Percentiles rank a stretch among this genome's conserved stretches.
Evolutionary conservation across 2,329 filamentous ascomycete species (phyloP).

Genomic region (Aspergillus intermedius): DNA sequence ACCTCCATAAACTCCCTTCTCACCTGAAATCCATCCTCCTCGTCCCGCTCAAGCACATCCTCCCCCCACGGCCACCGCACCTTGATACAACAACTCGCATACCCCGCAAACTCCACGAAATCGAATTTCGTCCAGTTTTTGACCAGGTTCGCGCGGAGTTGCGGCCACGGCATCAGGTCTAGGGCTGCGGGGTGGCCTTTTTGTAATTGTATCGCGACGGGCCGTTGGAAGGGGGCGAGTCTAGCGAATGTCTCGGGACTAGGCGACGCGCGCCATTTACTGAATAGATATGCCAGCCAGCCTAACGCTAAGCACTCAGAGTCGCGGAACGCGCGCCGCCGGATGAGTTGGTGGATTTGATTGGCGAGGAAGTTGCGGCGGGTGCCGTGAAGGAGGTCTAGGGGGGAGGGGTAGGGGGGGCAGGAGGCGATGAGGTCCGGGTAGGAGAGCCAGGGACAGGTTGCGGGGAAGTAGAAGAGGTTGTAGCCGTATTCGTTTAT

Average conservation of each 20-base stretch:
- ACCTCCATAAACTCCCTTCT: conserved; percentile 6
- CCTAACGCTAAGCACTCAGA: conserved; percentile 5
- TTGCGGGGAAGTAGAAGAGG: background rate
- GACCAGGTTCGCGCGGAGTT: conserved; percentile 6
- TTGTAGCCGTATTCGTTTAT: conserved; percentile 1
- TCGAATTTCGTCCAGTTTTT: conserved; percentile 3
- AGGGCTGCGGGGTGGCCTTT: background rate
- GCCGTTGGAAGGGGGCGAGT: background rate
- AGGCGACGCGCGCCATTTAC: conserved; percentile 3
- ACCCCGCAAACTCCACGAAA: conserved; percentile 4
- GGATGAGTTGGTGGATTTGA: conserved; percentile 1
- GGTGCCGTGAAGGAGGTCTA: conserved; percentile 7
- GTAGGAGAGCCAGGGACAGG: background rate
- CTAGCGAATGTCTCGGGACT: background rate
- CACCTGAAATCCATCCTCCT: conserved; percentile 5
- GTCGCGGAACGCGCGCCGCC: background rate
- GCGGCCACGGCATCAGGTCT: background rate
- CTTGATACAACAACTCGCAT: conserved; percentile 6
- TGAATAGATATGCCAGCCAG: conserved; percentile 3
- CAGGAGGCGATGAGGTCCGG: conserved; percentile 3
- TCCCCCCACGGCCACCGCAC: conserved; percentile 11
- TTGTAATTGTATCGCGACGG: background rate
- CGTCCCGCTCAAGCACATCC: conserved; percentile 8
- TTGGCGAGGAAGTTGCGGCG: conserved; percentile 4
- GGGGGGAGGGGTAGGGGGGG: conserved; percentile 2